phyloP scores from a whole-genome alignment of 495 filamentous ascomycete species.

The Lasiosphaeria ovina region DNA sequence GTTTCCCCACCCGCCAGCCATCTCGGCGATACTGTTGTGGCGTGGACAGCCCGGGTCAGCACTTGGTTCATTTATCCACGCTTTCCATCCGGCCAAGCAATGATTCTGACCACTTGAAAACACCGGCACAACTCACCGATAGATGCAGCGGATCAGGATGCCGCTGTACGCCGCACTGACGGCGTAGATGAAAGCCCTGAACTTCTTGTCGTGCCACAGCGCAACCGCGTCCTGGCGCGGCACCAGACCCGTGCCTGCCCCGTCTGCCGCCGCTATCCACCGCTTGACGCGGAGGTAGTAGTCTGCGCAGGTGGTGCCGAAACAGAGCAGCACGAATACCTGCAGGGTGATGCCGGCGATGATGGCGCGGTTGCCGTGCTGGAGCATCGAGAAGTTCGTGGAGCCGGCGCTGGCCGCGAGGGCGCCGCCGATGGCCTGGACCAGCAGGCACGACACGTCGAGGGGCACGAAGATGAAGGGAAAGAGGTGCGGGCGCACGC shows the following conservation, averaged over 20 bases:
- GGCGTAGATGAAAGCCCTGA: conserved; percentile 51
- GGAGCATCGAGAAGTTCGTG: conserved; percentile 34
- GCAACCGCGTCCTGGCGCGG: conserved; percentile 22
- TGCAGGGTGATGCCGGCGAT: conserved; percentile 71
- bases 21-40: conserved; percentile 54
- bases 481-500: conserved; percentile 56
- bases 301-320: conserved; percentile 49
- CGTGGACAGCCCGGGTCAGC: background rate
- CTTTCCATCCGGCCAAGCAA: background rate
- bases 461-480: conserved; percentile 64
- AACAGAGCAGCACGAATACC: conserved; percentile 60
- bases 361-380: conserved; percentile 61
- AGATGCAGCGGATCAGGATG: conserved; percentile 65
- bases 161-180: conserved; percentile 57
- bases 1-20: conserved; percentile 68
- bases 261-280: conserved; percentile 21
- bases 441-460: conserved; percentile 60
- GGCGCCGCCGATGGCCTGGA: conserved; percentile 65
- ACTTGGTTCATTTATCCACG: background rate
- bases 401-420: conserved; percentile 53
- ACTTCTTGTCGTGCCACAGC: conserved; percentile 39
- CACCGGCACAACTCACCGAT: conserved; percentile 46
- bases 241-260: conserved; percentile 12
- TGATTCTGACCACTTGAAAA: background rate
- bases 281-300: conserved; percentile 48